Evolutionary conservation across 2,329 filamentous ascomycete species (phyloP).

Genomic region (Arthrinium puccinioides): DNA sequence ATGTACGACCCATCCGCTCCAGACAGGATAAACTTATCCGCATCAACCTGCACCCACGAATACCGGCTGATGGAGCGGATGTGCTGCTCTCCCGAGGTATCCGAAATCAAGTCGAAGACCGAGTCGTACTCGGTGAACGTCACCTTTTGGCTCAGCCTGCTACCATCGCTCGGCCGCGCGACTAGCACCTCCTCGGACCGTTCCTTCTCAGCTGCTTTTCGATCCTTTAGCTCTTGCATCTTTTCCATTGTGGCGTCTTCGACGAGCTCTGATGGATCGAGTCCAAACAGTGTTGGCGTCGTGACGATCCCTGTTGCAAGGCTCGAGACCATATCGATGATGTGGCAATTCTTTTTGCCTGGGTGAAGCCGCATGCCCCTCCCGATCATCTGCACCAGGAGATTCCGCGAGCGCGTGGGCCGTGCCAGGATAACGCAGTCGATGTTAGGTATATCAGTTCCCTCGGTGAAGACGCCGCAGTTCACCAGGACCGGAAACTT

Average conservation of each 20-base stretch:
- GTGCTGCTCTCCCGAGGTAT: slow-evolving; percentile 70
- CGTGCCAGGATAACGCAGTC: slow-evolving; percentile 86
- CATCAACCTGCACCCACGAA: slow-evolving; percentile 77
- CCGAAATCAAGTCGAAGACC: slow-evolving; percentile 82
- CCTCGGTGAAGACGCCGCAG: slow-evolving; percentile 94
- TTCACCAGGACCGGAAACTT: slow-evolving; percentile 87
- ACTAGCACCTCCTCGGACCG: slow-evolving; percentile 13
- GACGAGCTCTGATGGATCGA: slow-evolving; percentile 76
- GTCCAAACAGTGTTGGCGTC: slow-evolving; percentile 84
- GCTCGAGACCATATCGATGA: slow-evolving; percentile 93
- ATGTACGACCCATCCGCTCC: slow-evolving; percentile 57
- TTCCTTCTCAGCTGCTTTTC: slow-evolving; percentile 35
- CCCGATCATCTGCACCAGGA: slow-evolving; percentile 96
- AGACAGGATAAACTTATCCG: slow-evolving; percentile 63
- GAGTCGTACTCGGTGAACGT: slow-evolving; percentile 88
- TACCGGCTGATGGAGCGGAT: slow-evolving; percentile 69
- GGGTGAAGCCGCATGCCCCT: slow-evolving; percentile 79
- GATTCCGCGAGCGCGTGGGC: slow-evolving; percentile 85
- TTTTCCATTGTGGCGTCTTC: slow-evolving; percentile 56
- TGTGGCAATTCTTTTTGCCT: slow-evolving; percentile 80
- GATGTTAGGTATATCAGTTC: slow-evolving; percentile 95
- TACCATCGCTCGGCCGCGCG: not conserved
- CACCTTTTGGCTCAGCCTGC: slow-evolving; percentile 33
- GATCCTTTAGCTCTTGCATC: slow-evolving; percentile 47
- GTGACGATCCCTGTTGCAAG: slow-evolving; percentile 80